Base-by-base conservation (phyloP, 108 stramenopile genomes). In the Pseudonitzschia delicatissima region DNA sequence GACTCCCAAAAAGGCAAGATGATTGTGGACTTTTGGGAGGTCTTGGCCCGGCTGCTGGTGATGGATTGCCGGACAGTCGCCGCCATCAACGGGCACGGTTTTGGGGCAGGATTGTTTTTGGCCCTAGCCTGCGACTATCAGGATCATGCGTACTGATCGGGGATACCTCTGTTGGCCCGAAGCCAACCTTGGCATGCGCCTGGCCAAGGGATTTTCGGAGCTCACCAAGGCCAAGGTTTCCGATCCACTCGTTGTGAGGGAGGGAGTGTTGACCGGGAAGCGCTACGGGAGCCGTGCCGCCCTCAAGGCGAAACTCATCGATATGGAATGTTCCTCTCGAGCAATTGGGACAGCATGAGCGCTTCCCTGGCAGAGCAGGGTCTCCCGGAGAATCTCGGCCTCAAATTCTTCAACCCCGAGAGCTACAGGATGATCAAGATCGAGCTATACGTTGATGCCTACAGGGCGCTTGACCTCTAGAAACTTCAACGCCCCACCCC, bases 71-170 rank as follows among this genome's bases (percentile, higher is more conserved):
- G 77, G 7, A 87, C 86, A 6, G 69, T 87, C 27, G 86, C 86
- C 2, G 79, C 80, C 1, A 82, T 87, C 45, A 80, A 87, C 62
- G 86, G 86, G 6, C 86, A 87, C 40, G 82, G 74, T 29, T 82
- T 84, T 67, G 86, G 83, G 12, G 83, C 82, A 4, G 86, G 86
- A 27, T 42, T 87, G 34, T 82, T 84, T 57, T 21, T 87, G 25
- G 81, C 81, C 1, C 47, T 87, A 42, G 81, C 83, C 17, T 84
- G 83, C 57, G 83, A 84, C 68, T 78, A 78, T 48, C 68, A n/a
- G 86, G 29, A 65, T 87, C 47, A 87, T 84, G 83, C 68, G 82
- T 25, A 82, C 78, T 3, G 51, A 84, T 11, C 25, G 81, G 18
- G 83, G 83, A 26, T 84, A 59, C 57, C 13, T 61, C 25, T 61